These are phyloP conservation scores for Boletus coccyginus DNA, from an alignment of 768 basidiomycete species.

Conservation along the genomic window DNA sequence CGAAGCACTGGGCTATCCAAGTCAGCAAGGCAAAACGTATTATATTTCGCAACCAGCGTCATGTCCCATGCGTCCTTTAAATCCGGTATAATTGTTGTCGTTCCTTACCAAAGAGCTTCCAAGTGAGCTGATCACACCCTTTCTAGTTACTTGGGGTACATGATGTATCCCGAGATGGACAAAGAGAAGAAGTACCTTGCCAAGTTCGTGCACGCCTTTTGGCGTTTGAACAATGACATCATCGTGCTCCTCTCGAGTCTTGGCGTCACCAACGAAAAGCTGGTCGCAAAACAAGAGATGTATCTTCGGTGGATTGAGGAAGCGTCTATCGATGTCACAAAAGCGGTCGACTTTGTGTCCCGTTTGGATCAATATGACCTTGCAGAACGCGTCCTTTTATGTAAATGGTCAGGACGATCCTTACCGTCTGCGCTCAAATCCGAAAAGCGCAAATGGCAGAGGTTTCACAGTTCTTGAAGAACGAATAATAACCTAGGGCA, in stretches of 20 bases:
- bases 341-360: slow-evolving; percentile 57
- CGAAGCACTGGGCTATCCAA: slow-evolving; percentile 46
- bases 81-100: slow-evolving; percentile 43
- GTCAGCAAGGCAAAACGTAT: slow-evolving; percentile 54
- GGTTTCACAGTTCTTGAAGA: slow-evolving; percentile 49
- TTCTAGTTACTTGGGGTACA: slow-evolving; percentile 62
- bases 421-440: slow-evolving; percentile 39
- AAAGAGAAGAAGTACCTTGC: slow-evolving; percentile 43
- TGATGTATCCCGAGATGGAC: slow-evolving; percentile 63
- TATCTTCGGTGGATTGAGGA: slow-evolving; percentile 59
- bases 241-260: slow-evolving; percentile 64
- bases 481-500: slow-evolving; percentile 47
- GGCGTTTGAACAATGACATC: slow-evolving; percentile 67
- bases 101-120: background rate
- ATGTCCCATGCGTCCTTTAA: slow-evolving; percentile 62
- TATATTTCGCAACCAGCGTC: slow-evolving; percentile 51
- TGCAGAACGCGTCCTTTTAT: slow-evolving; percentile 53
- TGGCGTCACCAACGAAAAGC: slow-evolving; percentile 52
- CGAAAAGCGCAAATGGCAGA: slow-evolving; percentile 46
- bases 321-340: slow-evolving; percentile 45
- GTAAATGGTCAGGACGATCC: slow-evolving; percentile 50
- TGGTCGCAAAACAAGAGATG: slow-evolving; percentile 52
- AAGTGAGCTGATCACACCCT: background rate
- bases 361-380: slow-evolving; percentile 45
- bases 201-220: slow-evolving; percentile 58